These are phyloP conservation scores for Fusarium sp. DNA, from an alignment of 2,329 filamentous ascomycete genomes.

Conservation along the genomic window DNA sequence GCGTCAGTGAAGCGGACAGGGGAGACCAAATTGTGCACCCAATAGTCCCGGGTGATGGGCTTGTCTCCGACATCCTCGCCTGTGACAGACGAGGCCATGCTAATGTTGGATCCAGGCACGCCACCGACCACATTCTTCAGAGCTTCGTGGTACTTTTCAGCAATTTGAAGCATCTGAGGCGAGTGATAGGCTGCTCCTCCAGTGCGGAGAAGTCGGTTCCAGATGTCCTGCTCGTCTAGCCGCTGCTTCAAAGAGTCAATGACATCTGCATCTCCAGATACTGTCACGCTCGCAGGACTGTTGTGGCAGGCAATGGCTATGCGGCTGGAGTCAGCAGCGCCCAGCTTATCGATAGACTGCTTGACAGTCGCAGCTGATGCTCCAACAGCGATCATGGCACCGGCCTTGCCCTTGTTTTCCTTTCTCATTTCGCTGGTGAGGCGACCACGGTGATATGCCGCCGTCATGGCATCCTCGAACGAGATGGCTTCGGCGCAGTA, in stretches of 20 bases:
- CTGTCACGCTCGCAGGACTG: slow-evolving; percentile 2
- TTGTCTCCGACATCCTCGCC: slow-evolving; percentile 4
- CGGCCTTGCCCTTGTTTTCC: background rate
- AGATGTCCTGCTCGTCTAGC: slow-evolving; percentile 4
- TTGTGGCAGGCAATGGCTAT: slow-evolving; percentile 5
- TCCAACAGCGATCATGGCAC: slow-evolving; percentile 7
- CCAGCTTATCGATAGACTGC: slow-evolving; percentile 3
- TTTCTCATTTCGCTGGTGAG: slow-evolving; percentile 5
- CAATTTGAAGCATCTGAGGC: slow-evolving; percentile 11
- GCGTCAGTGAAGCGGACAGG: slow-evolving; percentile 16
- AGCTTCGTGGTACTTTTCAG: background rate
- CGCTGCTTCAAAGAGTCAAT: background rate
- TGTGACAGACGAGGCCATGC: background rate
- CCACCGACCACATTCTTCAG: background rate
- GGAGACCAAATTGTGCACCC: slow-evolving; percentile 39
- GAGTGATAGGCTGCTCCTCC: slow-evolving; percentile 20
- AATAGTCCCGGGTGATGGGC: slow-evolving; percentile 26
- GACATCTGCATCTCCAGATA: slow-evolving; percentile 6
- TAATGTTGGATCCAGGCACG: background rate
- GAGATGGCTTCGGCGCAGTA: slow-evolving; percentile 47
- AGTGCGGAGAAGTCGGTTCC: slow-evolving; percentile 6
- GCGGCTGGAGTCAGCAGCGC: background rate
- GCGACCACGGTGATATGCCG: slow-evolving; percentile 47
- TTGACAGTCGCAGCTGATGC: slow-evolving; percentile 2
- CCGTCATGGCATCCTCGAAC: slow-evolving; percentile 49